Conservation (phyloP, 257 asterid species). For the Capsicum chinense region DNA sequence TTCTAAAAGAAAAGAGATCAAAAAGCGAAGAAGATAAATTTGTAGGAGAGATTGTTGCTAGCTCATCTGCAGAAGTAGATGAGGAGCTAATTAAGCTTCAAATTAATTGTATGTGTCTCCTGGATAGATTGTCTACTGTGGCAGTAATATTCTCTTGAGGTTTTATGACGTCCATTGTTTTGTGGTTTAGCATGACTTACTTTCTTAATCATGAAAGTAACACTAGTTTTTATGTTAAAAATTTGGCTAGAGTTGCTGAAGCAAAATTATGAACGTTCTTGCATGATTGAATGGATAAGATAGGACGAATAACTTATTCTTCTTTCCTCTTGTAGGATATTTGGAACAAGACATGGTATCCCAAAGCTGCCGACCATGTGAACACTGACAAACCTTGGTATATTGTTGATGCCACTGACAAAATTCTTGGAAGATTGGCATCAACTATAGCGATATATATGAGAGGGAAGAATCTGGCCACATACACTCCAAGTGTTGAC, state of each 20-base stretch:
- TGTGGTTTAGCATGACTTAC: not conserved
- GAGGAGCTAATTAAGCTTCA: not conserved
- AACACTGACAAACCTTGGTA: slow-evolving; percentile 88
- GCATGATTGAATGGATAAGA: slow-evolving; percentile 18
- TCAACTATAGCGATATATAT: slow-evolving; percentile 87
- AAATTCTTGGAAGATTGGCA: slow-evolving; percentile 91
- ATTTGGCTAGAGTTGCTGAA: not conserved
- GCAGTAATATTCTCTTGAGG: not conserved
- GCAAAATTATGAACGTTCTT: not conserved
- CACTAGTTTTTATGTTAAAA: not conserved
- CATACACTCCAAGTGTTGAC: slow-evolving; percentile 96
- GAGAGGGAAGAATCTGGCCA: slow-evolving; percentile 91
- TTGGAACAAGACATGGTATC: slow-evolving; percentile 97
- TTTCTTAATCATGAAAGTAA: not conserved
- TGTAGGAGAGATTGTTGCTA: not conserved
- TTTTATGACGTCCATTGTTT: not conserved
- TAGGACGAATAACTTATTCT: slow-evolving; percentile 25
- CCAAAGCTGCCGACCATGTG: slow-evolving; percentile 89
- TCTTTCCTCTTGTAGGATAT: slow-evolving; percentile 62
- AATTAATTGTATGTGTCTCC: not conserved
- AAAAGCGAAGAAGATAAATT: not conserved
- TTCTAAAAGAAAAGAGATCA: not conserved
- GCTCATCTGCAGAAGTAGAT: not conserved
- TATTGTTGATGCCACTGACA: slow-evolving; percentile 86
- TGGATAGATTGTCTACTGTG: not conserved